phyloP scores from a whole-genome alignment of 1,284 basidiomycete species.

The Trichosporon ovoides region DNA sequence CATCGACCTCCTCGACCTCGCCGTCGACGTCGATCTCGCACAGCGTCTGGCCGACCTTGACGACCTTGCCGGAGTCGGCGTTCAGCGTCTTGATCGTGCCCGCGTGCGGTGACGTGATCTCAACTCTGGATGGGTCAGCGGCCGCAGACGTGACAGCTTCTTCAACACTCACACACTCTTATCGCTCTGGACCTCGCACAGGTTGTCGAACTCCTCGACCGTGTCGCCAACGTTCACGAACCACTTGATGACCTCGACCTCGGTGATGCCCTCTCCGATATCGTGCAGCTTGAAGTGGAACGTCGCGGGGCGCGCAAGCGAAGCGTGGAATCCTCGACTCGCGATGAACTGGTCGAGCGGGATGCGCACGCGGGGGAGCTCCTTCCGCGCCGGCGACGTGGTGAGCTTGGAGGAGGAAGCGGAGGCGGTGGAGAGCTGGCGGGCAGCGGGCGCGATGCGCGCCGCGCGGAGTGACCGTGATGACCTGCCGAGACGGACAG shows the following conservation, averaged over 20 bases:
- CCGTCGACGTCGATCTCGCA: conserved; percentile 64
- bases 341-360: background rate
- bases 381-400: background rate
- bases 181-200: conserved; percentile 92
- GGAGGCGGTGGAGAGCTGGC: background rate
- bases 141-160: background rate
- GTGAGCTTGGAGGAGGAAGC: background rate
- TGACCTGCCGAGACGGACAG: background rate
- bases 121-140: conserved; percentile 58
- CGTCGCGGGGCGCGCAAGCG: conserved; percentile 7
- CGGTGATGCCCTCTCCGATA: conserved; percentile 82
- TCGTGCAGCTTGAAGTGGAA: conserved; percentile 79
- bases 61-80: conserved; percentile 74
- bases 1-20: conserved; percentile 12
- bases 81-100: conserved; percentile 69
- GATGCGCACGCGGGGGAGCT: conserved; percentile 3
- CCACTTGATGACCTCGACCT: conserved; percentile 87
- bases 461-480: no score
- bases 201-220: conserved; percentile 72
- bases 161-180: conserved; percentile 53
- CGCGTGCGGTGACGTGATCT: conserved; percentile 84
- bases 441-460: background rate
- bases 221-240: conserved; percentile 60
- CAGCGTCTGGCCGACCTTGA: conserved; percentile 76
- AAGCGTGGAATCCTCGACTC: conserved; percentile 16